Evolutionary conservation across 208 protist species (phyloP).

Genomic region (Naegleria lovaniensis): DNA sequence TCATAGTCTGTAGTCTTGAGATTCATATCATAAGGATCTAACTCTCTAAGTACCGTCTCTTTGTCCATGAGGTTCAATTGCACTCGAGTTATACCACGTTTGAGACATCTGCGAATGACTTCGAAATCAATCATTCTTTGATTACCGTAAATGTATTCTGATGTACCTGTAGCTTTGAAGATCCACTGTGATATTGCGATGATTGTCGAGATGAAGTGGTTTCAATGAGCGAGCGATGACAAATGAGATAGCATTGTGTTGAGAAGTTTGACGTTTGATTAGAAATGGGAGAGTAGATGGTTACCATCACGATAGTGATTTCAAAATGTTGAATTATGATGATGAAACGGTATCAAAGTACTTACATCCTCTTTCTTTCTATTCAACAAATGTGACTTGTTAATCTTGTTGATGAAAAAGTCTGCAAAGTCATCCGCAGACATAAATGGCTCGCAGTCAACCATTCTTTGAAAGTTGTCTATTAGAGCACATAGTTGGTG

Average conservation of each 20-base stretch:
- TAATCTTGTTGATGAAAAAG: conserved; percentile 20
- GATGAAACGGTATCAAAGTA: neutral
- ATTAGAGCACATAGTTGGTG: neutral
- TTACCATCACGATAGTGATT: too few relatives aligned
- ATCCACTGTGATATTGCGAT: neutral
- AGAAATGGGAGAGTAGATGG: too few relatives aligned
- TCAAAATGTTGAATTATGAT: neutral
- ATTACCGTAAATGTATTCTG: conserved; percentile 24
- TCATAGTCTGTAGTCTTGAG: neutral
- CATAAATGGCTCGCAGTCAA: neutral
- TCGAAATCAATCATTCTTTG: conserved; percentile 5
- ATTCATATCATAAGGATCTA: conserved; percentile 17
- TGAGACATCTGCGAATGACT: conserved; percentile 10
- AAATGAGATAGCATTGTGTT: too few relatives aligned
- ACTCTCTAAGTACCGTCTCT: neutral
- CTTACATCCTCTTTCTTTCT: conserved; percentile 14
- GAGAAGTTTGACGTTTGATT: too few relatives aligned
- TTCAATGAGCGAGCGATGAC: too few relatives aligned
- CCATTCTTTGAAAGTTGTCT: conserved; percentile 14
- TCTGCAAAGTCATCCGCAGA: conserved; percentile 7
- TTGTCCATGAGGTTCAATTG: conserved; percentile 3
- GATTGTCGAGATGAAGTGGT: neutral
- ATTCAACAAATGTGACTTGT: neutral
- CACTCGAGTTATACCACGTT: neutral
- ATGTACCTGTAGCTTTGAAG: conserved; percentile 11